A percentile compares a stretch with the other conserved stretches of the same genome.
These are phyloP conservation scores for Neoboletus magnificus DNA, from an alignment of 768 basidiomycete genomes.

Conservation along the genomic window DNA sequence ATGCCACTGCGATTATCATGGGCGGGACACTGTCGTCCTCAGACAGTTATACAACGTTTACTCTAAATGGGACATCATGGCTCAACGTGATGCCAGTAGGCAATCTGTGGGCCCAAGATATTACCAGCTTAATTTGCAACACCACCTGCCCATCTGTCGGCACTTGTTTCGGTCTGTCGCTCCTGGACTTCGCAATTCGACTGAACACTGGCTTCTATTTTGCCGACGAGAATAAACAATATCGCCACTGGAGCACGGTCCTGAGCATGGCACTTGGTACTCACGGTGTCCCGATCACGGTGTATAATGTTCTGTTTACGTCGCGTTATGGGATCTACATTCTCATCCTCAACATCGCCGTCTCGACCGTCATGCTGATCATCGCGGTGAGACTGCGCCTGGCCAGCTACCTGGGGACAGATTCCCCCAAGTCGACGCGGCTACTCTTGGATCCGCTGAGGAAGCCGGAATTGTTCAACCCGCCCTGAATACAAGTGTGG, in stretches of 20 bases:
- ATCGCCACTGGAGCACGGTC: conserved; percentile 3
- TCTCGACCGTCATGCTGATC: conserved; percentile 7
- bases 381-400: conserved; percentile 3
- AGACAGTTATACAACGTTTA: conserved; percentile 9
- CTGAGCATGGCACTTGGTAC: conserved; percentile 7
- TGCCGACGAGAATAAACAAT: not conserved
- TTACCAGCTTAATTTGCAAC: conserved; percentile 14
- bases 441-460: conserved; percentile 12
- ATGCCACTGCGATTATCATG: conserved; percentile 8
- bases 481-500: conserved; percentile 1
- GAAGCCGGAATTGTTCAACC: conserved; percentile 13
- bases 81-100: conserved; percentile 4
- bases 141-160: not conserved
- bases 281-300: not conserved
- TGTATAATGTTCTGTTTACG: not conserved
- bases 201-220: not conserved
- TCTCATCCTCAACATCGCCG: conserved; percentile 8
- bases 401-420: conserved; percentile 2
- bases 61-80: conserved; percentile 14
- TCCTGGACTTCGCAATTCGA: conserved; percentile 2
- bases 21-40: conserved; percentile 7
- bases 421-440: conserved; percentile 9
- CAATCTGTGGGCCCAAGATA: conserved; percentile 17
- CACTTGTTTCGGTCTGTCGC: not conserved
- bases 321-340: not conserved